Evolutionary conservation across 345 rosid genomes (phyloP).

Genomic region (Salix caprea): DNA sequence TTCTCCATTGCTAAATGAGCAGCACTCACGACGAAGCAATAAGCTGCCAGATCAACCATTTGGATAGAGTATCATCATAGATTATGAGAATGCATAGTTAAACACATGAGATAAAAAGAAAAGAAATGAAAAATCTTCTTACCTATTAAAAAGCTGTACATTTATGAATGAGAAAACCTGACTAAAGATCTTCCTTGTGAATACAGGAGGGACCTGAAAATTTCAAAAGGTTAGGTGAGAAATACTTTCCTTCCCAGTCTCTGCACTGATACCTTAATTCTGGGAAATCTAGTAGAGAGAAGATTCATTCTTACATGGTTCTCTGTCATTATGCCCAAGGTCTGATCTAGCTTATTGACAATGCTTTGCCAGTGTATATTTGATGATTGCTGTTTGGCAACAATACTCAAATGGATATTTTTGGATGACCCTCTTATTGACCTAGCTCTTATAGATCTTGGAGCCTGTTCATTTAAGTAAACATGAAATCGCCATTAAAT

Average conservation of each 20-base stretch:
- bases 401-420: conserved; percentile 34
- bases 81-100: conserved; percentile 3
- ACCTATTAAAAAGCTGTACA: conserved; percentile 72
- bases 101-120: neutral
- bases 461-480: conserved; percentile 36
- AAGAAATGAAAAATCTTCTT: neutral
- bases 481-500: neutral
- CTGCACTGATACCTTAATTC: neutral
- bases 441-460: conserved; percentile 45
- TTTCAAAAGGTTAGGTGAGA: conserved; percentile 14
- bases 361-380: conserved; percentile 60
- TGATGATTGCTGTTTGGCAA: conserved; percentile 56
- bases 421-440: conserved; percentile 42
- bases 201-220: conserved; percentile 54
- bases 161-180: conserved; percentile 63
- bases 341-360: conserved; percentile 42
- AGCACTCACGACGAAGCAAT: conserved; percentile 66
- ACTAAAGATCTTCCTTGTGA: conserved; percentile 43
- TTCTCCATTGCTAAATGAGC: conserved; percentile 71
- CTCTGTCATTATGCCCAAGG: conserved; percentile 38
- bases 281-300: neutral
- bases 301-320: conserved; percentile 42
- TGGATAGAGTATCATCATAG: neutral
- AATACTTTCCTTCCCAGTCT: neutral
- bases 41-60: conserved; percentile 38